Evolutionary conservation across 176 grass and related monocot species (phyloP).

Genomic region (Rhynchospora breviuscula): DNA sequence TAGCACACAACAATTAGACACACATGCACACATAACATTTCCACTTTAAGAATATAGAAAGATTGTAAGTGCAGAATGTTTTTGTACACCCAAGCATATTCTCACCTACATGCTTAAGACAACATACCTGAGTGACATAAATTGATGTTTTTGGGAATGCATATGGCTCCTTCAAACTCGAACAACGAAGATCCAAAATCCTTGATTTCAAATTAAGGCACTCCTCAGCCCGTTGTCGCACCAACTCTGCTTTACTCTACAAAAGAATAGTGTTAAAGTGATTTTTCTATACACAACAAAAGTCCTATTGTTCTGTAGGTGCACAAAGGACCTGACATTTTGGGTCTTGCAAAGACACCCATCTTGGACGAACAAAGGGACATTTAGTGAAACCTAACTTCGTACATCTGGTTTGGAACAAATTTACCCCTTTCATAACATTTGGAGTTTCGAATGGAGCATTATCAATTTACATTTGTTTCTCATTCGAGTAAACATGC

Average conservation of each 20-base stretch:
- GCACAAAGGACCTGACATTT: not conserved
- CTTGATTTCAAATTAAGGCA: constrained; percentile 60
- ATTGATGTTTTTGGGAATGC: not conserved
- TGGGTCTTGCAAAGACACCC: not conserved
- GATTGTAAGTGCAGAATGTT: not conserved
- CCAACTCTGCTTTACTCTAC: constrained; percentile 48
- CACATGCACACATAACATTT: not conserved
- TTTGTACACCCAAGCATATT: not conserved
- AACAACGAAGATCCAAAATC: constrained; percentile 39
- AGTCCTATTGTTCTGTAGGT: not conserved
- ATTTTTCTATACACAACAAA: not conserved
- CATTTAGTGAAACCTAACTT: not conserved
- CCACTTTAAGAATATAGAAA: constrained; percentile 2
- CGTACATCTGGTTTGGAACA: not conserved
- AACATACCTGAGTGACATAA: constrained; percentile 7
- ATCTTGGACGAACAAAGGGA: not conserved
- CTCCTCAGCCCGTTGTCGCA: constrained; percentile 39
- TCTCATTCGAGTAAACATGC: not conserved
- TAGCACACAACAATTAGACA: not conserved
- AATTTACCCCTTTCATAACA: not conserved
- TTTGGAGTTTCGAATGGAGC: not conserved
- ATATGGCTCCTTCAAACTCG: constrained; percentile 20
- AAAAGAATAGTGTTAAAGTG: constrained; percentile 15
- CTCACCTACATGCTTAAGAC: not conserved
- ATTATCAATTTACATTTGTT: not conserved